These are phyloP conservation scores for Colletotrichum chrysophilum DNA, from an alignment of 2,329 filamentous ascomycete genomes.

Conservation along the genomic window DNA sequence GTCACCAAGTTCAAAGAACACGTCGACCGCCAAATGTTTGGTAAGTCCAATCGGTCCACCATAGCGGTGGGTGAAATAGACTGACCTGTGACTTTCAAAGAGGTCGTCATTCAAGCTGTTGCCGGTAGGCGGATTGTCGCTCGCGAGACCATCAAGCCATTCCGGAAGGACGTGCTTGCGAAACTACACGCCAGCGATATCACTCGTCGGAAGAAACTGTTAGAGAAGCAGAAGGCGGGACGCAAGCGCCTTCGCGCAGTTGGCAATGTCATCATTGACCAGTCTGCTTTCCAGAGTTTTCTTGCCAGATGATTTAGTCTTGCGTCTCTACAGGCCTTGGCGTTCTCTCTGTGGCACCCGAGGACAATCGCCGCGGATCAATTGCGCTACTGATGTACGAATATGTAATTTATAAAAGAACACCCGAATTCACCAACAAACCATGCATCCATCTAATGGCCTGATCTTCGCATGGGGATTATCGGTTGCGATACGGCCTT, in stretches of 20 bases:
- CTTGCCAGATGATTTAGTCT: constrained; percentile 68
- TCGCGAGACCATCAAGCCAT: constrained; percentile 93
- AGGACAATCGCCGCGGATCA: background rate
- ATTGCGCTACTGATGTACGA: background rate
- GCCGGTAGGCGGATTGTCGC: constrained; percentile 85
- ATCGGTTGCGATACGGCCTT: background rate
- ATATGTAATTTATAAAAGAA: background rate
- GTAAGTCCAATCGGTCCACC: constrained; percentile 31
- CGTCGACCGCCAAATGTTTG: constrained; percentile 94
- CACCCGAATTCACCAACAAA: background rate
- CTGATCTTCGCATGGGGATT: background rate
- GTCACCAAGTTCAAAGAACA: constrained; percentile 97
- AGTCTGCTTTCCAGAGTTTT: constrained; percentile 94
- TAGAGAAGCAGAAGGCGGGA: constrained; percentile 97
- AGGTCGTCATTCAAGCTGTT: constrained; percentile 92
- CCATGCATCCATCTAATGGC: background rate
- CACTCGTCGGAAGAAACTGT: constrained; percentile 78
- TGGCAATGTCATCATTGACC: constrained; percentile 94
- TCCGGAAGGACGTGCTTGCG: constrained; percentile 90
- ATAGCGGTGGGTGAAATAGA: background rate
- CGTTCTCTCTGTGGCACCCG: background rate
- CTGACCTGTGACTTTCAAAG: constrained; percentile 39
- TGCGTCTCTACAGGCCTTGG: background rate
- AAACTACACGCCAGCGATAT: constrained; percentile 95
- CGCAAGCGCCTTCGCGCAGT: constrained; percentile 84